Conservation (phyloP, 192 early-diverging fungal species). For the Gaertneriomyces semiglobifer region DNA sequence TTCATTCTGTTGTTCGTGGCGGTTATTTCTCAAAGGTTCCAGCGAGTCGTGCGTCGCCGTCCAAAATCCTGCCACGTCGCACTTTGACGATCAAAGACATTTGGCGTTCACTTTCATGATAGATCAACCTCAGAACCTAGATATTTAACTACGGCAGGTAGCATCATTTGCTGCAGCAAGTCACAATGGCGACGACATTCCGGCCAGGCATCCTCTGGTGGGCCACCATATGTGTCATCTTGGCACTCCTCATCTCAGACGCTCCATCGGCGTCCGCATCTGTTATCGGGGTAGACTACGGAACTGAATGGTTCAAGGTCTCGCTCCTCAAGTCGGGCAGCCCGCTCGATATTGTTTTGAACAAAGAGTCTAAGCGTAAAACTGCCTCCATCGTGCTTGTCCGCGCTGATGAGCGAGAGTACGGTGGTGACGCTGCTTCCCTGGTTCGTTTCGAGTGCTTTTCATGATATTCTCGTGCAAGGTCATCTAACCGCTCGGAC, state of each 20-base stretch:
- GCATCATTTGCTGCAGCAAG: too few species aligned
- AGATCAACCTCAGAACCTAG: too few species aligned
- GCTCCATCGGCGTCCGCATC: conserved; percentile 34
- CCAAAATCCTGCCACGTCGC: too few species aligned
- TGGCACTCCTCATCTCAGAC: not conserved
- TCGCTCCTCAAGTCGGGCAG: conserved; percentile 87
- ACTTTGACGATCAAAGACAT: too few species aligned
- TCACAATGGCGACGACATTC: not conserved
- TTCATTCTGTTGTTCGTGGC: too few species aligned
- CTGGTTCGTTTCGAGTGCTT: conserved; percentile 42
- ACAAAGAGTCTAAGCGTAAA: conserved; percentile 93
- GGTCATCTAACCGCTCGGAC: not conserved
- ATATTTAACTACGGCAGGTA: too few species aligned
- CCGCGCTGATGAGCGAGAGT: conserved; percentile 74
- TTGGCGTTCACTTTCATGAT: too few species aligned
- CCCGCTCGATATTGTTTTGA: conserved; percentile 90
- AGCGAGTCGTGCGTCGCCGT: too few species aligned
- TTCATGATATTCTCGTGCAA: too few species aligned
- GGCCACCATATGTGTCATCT: not conserved
- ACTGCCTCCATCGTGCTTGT: conserved; percentile 80
- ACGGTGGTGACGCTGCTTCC: conserved; percentile 80
- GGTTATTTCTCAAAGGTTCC: too few species aligned
- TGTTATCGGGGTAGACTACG: conserved; percentile 95
- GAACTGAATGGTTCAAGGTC: conserved; percentile 97
- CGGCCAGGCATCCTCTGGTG: not conserved